Evolutionary conservation across 2,329 filamentous ascomycete species (phyloP).

Genomic region (Talaromyces sp.): DNA sequence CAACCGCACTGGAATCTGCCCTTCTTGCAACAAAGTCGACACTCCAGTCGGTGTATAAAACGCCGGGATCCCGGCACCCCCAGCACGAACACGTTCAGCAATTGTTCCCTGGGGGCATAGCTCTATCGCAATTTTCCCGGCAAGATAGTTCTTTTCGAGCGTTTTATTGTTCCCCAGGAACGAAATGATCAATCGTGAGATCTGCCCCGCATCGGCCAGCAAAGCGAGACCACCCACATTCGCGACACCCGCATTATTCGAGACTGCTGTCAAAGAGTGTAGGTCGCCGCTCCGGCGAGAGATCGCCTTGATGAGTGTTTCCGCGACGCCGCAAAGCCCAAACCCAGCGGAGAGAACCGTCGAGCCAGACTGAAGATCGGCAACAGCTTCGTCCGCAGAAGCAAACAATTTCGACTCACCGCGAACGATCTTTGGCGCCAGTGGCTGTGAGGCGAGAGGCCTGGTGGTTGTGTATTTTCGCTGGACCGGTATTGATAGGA

Average conservation of each 20-base stretch:
- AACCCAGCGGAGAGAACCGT: constrained; percentile 77
- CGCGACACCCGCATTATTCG: constrained; percentile 92
- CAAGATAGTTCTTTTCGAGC: constrained; percentile 84
- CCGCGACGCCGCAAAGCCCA: constrained; percentile 75
- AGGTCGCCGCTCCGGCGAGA: constrained; percentile 57
- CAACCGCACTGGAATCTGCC: constrained; percentile 76
- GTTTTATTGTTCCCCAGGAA: constrained; percentile 95
- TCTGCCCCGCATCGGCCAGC: constrained; percentile 73
- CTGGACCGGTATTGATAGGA: neutral
- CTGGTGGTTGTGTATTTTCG: constrained; percentile 1
- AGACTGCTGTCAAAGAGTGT: constrained; percentile 76
- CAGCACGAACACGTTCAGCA: constrained; percentile 86
- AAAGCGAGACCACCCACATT: constrained; percentile 66
- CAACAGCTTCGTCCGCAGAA: constrained; percentile 59
- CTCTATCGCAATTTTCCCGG: constrained; percentile 81
- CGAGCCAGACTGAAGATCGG: constrained; percentile 71
- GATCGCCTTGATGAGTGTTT: constrained; percentile 71
- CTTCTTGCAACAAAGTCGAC: constrained; percentile 63
- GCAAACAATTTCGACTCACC: constrained; percentile 23
- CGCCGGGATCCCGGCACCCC: constrained; percentile 83
- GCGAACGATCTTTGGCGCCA: constrained; percentile 7
- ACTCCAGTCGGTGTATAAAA: constrained; percentile 82
- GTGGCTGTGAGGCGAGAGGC: neutral
- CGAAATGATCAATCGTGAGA: constrained; percentile 86
- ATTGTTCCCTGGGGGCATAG: constrained; percentile 88